Evolutionary conservation across 352 stramenopile species (phyloP), one percentile per base, ranked within the genome.

Genomic region (Phytophthora fragariaefolia): DNA sequence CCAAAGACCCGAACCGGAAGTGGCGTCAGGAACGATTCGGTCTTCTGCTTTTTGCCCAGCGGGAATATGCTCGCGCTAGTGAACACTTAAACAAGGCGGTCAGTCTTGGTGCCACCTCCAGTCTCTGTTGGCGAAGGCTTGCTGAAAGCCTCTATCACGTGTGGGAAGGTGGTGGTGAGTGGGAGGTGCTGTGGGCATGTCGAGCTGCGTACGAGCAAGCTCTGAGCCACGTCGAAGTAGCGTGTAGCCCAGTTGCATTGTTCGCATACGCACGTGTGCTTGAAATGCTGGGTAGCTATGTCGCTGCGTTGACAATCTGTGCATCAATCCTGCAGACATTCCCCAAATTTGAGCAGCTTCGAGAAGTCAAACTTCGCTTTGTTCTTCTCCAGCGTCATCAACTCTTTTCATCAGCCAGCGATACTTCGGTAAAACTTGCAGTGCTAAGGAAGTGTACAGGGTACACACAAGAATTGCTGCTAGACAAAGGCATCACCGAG

Each of bases 21-120:
- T 92, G 82, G 86, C 66, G 83, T 12, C 85, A 94, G 30, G 82
- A 92, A 46, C 75, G 83, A 8, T 83, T 92, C 38, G 82, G 80
- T 0, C 56, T 87, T 6, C 53, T 90, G 32, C 63, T 89, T 3
- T 92, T 84, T 23, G 57, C 71, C 0, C 73, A 75, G 0, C 40
- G 71, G 17, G 63, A 87, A 24, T 92, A 77, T 56, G 47, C 55
- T 27, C 59, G 70, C 2, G 77, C 82, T 1, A 76, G 62, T 32
- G 69, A 80, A 4, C 84, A 89, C 51, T 64, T 93, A 54, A 57
- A 46, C 3, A 74, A 75, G 24, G 84, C 83, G 1, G 72, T 92
- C 20, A 84, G 55, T 15, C 73, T 94, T 3, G 82, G 82, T 1
- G 64, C 69, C 0, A 76, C 57, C 13, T 76, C 58, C 0, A 74